Percentiles rank a stretch among this genome's conserved stretches.
phyloP scores from a whole-genome alignment of 2,329 filamentous ascomycete species.

The Ceratocystis cacaofunesta region DNA sequence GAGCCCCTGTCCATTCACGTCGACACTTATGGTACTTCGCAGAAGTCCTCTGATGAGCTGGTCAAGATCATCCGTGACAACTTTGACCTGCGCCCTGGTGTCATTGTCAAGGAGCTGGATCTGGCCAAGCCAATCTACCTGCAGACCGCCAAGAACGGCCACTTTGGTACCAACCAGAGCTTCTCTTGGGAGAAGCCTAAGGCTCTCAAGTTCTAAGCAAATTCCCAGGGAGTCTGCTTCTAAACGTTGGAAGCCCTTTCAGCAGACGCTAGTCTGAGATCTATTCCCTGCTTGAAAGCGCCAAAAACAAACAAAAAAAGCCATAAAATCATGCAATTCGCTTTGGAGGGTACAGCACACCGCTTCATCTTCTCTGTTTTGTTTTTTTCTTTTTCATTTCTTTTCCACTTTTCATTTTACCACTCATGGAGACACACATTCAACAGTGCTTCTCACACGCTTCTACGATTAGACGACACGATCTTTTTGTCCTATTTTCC shows the following conservation, averaged over 20 bases:
- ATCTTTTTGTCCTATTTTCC: constrained; percentile 26
- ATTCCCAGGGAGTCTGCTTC: not conserved
- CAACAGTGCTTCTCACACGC: constrained; percentile 26
- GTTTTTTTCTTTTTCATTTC: constrained; percentile 13
- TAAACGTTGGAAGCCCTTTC: not conserved
- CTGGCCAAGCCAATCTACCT: constrained; percentile 93
- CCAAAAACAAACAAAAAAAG: constrained; percentile 9
- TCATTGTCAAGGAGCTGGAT: constrained; percentile 95
- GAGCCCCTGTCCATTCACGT: constrained; percentile 98
- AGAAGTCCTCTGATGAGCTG: constrained; percentile 79
- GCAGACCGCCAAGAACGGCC: constrained; percentile 98
- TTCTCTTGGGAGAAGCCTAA: constrained; percentile 99
- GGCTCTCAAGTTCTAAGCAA: constrained; percentile 69
- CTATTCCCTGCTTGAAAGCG: constrained; percentile 1
- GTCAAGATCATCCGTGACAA: constrained; percentile 88
- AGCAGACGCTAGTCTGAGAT: not conserved
- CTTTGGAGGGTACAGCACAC: constrained; percentile 17
- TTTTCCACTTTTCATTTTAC: constrained; percentile 15
- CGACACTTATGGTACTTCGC: constrained; percentile 90
- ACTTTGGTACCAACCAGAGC: constrained; percentile 91
- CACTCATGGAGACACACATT: constrained; percentile 25
- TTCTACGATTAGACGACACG: constrained; percentile 26
- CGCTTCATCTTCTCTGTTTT: constrained; percentile 17
- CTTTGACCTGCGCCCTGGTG: constrained; percentile 96
- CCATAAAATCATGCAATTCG: constrained; percentile 5